A percentile compares a stretch with the other conserved stretches of the same genome.
These are phyloP conservation scores for Phytophthora palmivora DNA, from an alignment of 352 stramenopile genomes.

Conservation along the genomic window DNA sequence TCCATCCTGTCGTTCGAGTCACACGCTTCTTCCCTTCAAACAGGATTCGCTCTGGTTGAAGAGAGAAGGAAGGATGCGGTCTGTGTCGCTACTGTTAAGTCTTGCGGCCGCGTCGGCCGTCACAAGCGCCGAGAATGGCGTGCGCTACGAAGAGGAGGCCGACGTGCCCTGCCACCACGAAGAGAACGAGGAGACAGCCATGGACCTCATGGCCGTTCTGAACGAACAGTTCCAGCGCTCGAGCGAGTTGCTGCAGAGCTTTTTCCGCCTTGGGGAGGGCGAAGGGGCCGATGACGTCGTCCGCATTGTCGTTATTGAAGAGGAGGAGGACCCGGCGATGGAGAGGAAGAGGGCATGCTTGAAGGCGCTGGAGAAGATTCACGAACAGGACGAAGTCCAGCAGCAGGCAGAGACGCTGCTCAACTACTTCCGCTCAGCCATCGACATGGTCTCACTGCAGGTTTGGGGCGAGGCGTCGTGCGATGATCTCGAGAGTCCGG, in stretches of 20 bases:
- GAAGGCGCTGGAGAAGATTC: constrained; percentile 47
- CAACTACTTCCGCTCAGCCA: constrained; percentile 46
- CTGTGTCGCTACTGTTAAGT: constrained; percentile 32
- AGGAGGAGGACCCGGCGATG: constrained; percentile 27
- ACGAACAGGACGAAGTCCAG: constrained; percentile 52
- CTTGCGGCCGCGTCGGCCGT: constrained; percentile 29
- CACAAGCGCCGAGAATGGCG: constrained; percentile 20
- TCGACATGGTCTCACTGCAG: constrained; percentile 51
- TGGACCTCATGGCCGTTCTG: constrained; percentile 40
- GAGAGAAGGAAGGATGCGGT: constrained; percentile 33
- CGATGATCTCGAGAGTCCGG: constrained; percentile 44
- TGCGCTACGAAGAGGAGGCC: constrained; percentile 5
- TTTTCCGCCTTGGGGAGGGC: constrained; percentile 29
- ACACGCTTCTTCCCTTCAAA: constrained; percentile 34
- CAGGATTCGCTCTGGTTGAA: constrained; percentile 41
- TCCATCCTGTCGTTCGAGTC: constrained; percentile 24
- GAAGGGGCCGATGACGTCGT: constrained; percentile 20
- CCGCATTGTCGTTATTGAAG: constrained; percentile 46
- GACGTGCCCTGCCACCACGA: constrained; percentile 21
- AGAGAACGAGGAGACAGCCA: constrained; percentile 6
- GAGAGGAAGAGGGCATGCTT: constrained; percentile 50
- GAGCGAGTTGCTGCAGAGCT: constrained; percentile 45
- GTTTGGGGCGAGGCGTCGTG: constrained; percentile 58
- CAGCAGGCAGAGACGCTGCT: constrained; percentile 44
- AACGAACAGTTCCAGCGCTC: constrained; percentile 51